Conservation (phyloP, 768 basidiomycete species). For the Suillus subalutaceus region DNA sequence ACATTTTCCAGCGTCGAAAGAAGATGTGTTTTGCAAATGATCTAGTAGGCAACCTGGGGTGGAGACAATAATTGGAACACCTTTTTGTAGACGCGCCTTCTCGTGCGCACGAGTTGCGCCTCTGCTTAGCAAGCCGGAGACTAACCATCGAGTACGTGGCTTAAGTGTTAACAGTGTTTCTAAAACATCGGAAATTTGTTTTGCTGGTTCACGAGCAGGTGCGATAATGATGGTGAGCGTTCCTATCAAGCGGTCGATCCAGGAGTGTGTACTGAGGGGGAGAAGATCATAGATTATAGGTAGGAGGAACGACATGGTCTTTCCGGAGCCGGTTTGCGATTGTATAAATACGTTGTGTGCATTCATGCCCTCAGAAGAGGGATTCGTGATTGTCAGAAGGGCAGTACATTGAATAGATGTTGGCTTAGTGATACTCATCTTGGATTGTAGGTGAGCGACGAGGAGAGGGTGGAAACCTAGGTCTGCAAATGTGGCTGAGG, state of each 20-base stretch:
- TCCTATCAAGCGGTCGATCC: constrained; percentile 93
- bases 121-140: constrained; percentile 90
- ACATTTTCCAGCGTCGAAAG: constrained; percentile 91
- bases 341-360: constrained; percentile 88
- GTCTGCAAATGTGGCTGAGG: constrained; percentile 77
- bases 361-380: constrained; percentile 37
- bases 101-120: constrained; percentile 95
- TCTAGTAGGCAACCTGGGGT: constrained; percentile 96
- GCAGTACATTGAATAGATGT: constrained; percentile 87
- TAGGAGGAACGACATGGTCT: constrained; percentile 90
- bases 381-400: constrained; percentile 61
- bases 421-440: constrained; percentile 83
- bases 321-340: constrained; percentile 96
- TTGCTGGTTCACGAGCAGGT: constrained; percentile 93
- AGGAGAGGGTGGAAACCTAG: constrained; percentile 85
- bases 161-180: constrained; percentile 79
- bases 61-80: constrained; percentile 91
- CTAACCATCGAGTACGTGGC: constrained; percentile 87
- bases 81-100: constrained; percentile 93
- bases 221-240: constrained; percentile 94
- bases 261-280: constrained; percentile 85
- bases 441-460: constrained; percentile 71
- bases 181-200: constrained; percentile 96
- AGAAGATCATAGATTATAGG: constrained; percentile 95
- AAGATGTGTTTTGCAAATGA: constrained; percentile 93